Conservation (phyloP, 2,329 filamentous ascomycete species). For the Fusarium subtropicale region DNA sequence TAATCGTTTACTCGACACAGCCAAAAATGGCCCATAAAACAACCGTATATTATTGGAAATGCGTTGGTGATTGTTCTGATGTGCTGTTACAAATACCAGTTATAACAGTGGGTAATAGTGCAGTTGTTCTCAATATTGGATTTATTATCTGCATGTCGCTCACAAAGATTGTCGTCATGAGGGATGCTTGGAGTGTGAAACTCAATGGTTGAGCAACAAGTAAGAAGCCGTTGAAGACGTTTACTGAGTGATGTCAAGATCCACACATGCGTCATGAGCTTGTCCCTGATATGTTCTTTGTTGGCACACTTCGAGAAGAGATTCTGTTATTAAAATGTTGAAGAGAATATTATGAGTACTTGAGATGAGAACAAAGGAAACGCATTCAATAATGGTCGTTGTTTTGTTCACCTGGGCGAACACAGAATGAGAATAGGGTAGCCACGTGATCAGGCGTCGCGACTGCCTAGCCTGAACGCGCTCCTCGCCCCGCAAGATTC, state of each 20-base stretch:
- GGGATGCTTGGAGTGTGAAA: not conserved
- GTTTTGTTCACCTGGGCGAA: not conserved
- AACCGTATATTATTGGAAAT: slow-evolving; percentile 6
- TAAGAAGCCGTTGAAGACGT: too few relatives aligned
- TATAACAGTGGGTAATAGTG: not conserved
- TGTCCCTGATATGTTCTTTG: too few relatives aligned
- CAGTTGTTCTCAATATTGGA: not conserved
- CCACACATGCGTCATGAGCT: too few relatives aligned
- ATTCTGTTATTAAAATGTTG: not conserved
- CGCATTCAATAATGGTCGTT: not conserved
- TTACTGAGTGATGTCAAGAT: too few relatives aligned
- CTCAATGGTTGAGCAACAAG: not conserved
- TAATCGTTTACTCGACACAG: not conserved
- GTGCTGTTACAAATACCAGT: not conserved
- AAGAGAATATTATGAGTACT: not conserved
- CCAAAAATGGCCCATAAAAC: slow-evolving; percentile 1
- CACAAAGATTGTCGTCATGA: too few relatives aligned
- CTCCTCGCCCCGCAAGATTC: slow-evolving; percentile 38
- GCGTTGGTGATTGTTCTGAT: not conserved
- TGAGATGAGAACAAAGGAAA: not conserved
- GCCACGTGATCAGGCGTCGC: slow-evolving; percentile 47
- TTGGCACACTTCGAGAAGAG: too few relatives aligned
- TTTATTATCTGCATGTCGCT: too few relatives aligned
- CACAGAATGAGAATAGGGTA: slow-evolving; percentile 1
- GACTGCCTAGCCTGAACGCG: slow-evolving; percentile 30